Conservation (phyloP, 73 alveolate genomes). For the Uronychia setigera region DNA sequence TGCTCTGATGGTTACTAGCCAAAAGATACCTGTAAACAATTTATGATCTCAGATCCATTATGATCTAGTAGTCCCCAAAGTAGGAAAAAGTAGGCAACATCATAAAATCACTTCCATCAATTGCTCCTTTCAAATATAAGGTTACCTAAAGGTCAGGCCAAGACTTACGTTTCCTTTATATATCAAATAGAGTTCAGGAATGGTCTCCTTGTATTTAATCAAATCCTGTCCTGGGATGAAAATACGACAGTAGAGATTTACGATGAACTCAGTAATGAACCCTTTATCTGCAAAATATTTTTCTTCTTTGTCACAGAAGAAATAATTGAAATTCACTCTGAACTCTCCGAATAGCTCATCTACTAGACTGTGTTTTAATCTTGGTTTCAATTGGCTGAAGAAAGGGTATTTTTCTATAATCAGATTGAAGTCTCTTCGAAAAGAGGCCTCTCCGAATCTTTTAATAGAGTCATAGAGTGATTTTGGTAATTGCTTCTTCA, state of each 20-base stretch:
- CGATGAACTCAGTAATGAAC: constrained; percentile 58
- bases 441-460: constrained; percentile 54
- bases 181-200: constrained; percentile 58
- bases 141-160: background rate
- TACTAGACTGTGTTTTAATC: constrained; percentile 35
- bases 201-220: constrained; percentile 47
- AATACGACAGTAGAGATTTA: constrained; percentile 49
- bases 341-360: constrained; percentile 52
- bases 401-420: constrained; percentile 43
- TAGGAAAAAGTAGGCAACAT: constrained; percentile 63
- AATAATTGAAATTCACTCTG: constrained; percentile 33
- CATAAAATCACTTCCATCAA: constrained; percentile 32
- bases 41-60: constrained; percentile 39
- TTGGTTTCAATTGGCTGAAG: constrained; percentile 54
- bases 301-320: constrained; percentile 54
- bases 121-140: constrained; percentile 31
- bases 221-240: constrained; percentile 60
- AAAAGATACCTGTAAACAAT: constrained; percentile 42
- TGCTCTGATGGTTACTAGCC: background rate
- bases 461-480: constrained; percentile 57
- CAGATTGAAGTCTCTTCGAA: constrained; percentile 43
- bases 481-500: constrained; percentile 40
- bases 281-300: constrained; percentile 52
- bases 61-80: constrained; percentile 67
- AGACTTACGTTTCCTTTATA: constrained; percentile 39